phyloP scores from a whole-genome alignment of 2,329 filamentous ascomycete species.

The Aureobasidium melanogenum region DNA sequence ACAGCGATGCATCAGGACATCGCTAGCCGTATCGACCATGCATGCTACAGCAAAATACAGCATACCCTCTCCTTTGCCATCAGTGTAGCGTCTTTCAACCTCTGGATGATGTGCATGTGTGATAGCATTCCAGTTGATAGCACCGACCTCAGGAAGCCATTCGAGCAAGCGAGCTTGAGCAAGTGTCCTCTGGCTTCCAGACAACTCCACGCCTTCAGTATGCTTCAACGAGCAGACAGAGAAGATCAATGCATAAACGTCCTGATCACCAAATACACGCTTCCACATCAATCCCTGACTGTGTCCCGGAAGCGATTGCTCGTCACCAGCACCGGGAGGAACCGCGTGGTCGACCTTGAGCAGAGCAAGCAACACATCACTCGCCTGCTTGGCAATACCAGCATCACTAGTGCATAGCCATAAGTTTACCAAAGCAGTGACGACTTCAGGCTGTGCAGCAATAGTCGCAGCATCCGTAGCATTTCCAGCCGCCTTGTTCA shows the following conservation, averaged over 20 bases:
- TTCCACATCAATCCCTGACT: slow-evolving; percentile 52
- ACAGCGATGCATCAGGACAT: slow-evolving; percentile 53
- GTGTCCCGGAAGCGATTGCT: slow-evolving; percentile 14
- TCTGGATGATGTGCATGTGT: slow-evolving; percentile 43
- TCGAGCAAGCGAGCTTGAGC: slow-evolving; percentile 53
- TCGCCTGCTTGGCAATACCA: slow-evolving; percentile 46
- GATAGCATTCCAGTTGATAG: slow-evolving; percentile 47
- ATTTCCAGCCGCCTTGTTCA: slow-evolving; percentile 46
- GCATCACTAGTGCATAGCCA: slow-evolving; percentile 51
- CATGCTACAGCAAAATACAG: slow-evolving; percentile 46
- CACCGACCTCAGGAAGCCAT: slow-evolving; percentile 45
- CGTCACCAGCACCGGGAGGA: slow-evolving; percentile 25
- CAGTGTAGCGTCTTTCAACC: slow-evolving; percentile 36
- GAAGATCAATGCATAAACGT: slow-evolving; percentile 50
- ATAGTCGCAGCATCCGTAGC: slow-evolving; percentile 49
- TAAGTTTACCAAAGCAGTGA: slow-evolving; percentile 45
- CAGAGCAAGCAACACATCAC: slow-evolving; percentile 44
- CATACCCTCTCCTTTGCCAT: slow-evolving; percentile 33
- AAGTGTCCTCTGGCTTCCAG: slow-evolving; percentile 47
- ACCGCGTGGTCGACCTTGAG: slow-evolving; percentile 40
- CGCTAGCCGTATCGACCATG: slow-evolving; percentile 48
- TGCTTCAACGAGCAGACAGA: slow-evolving; percentile 41
- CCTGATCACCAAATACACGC: slow-evolving; percentile 50
- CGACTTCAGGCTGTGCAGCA: slow-evolving; percentile 46
- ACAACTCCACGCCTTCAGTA: slow-evolving; percentile 29